Evolutionary conservation across 169 alveolate genomes (phyloP), one percentile per base, ranked within the genome.

Genomic region (Hepatocystis sp.): DNA sequence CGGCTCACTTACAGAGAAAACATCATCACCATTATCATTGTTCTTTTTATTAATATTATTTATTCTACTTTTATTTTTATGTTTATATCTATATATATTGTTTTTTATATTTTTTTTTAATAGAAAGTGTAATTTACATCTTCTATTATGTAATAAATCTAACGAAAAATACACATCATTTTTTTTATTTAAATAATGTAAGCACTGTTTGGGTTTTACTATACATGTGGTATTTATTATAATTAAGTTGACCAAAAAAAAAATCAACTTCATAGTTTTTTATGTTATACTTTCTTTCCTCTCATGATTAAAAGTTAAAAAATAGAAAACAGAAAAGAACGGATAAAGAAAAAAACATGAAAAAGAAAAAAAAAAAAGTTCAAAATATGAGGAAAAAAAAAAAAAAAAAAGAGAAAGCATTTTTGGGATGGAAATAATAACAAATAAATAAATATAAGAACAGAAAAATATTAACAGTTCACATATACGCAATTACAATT

Each of bases 221-320:
- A 19, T 28, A 21, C 28, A 32, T 27, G n/a, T 56, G 15, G 28
- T 15, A 51, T 8, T 52, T 67, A 56, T 36, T 46, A 27, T 13
- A 71, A 71, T 15, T 32, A 71, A 36, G 71, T 17, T 71, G 36
- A 19, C 51, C 2, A 71, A 51, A 30, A 32, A 21, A 58, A 71
- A 39, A 46, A 34, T 25, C 8, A 30, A 71, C 42, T 55, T 71
- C 86, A 71, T 71, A 61, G 55, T 71, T 71, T 13, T 34, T 19
- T 34, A 47, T 44, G 21, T 53, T 32, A 61, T 34, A 55, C 23
- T 15, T 71, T 42, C 13, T 17, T 23, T n/a, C n/a, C n/a, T n/a
- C 60, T 63, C 56, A 40, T 61, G 17, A 63, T 42, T 11, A 28
- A 47, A 21, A 44, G 23, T 30, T 19, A 4, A 13, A 10, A 23